Percentiles rank a stretch among this genome's conserved stretches.
Evolutionary conservation across 208 protist species (phyloP).

Genomic region (Leishmania turanica): DNA sequence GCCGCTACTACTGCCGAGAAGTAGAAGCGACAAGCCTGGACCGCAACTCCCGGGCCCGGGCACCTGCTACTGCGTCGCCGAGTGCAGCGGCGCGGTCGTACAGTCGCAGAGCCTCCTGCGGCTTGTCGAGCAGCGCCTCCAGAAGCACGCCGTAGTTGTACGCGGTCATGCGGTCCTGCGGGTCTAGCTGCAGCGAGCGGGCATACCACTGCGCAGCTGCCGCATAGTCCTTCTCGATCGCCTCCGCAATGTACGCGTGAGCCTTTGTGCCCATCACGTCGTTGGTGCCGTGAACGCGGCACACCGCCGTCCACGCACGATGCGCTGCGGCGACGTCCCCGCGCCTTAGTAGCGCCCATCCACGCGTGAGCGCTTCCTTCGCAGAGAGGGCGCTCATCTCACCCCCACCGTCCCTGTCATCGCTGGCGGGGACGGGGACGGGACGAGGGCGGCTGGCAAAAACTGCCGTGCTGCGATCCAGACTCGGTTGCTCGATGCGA

Average conservation of each 20-base stretch:
- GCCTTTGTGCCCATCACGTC: conserved; percentile 61
- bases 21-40: neutral
- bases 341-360: conserved; percentile 60
- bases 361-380: conserved; percentile 50
- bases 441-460: neutral
- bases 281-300: conserved; percentile 28
- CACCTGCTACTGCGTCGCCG: conserved; percentile 50
- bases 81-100: conserved; percentile 62
- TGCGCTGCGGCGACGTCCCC: conserved; percentile 57
- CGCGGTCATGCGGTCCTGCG: conserved; percentile 71
- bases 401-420: conserved; percentile 9
- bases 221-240: conserved; percentile 73
- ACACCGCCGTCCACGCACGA: conserved; percentile 50
- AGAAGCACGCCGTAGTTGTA: conserved; percentile 87
- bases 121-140: conserved; percentile 60
- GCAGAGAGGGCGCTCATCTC: conserved; percentile 9
- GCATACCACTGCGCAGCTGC: conserved; percentile 63
- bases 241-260: conserved; percentile 68
- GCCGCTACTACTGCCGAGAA: neutral
- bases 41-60: conserved; percentile 60
- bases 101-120: conserved; percentile 44
- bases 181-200: conserved; percentile 54
- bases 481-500: neutral
- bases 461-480: neutral
- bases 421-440: neutral